Percentiles rank a stretch among this genome's conserved stretches.
These are phyloP conservation scores for Berberis vulgaris DNA, from an alignment of 164 flowering plant genomes.

Conservation along the genomic window DNA sequence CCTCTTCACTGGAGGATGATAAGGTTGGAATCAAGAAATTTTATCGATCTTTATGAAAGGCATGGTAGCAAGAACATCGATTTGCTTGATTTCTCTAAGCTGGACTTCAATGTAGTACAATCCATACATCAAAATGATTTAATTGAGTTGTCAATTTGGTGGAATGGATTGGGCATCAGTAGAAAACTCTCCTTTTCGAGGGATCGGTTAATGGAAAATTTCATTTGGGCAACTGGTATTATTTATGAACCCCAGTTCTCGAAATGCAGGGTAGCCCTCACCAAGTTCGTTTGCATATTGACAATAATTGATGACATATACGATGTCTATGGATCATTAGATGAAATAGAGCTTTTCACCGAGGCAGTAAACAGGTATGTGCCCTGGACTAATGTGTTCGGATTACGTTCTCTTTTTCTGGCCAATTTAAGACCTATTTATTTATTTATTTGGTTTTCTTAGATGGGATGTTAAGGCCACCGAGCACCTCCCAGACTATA, in stretches of 20 bases:
- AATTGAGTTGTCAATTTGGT: slow-evolving; percentile 21
- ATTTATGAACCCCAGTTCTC: slow-evolving; percentile 9
- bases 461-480: slow-evolving; percentile 27
- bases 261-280: slow-evolving; percentile 11
- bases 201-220: slow-evolving; percentile 25
- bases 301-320: slow-evolving; percentile 22
- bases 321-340: slow-evolving; percentile 25
- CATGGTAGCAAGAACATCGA: neutral
- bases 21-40: slow-evolving; percentile 15
- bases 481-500: slow-evolving; percentile 21
- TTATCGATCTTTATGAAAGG: slow-evolving; percentile 11
- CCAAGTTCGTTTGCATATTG: slow-evolving; percentile 14
- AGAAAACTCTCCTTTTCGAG: slow-evolving; percentile 16
- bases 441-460: neutral
- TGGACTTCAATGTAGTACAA: slow-evolving; percentile 26
- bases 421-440: neutral
- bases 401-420: neutral
- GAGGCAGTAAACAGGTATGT: slow-evolving; percentile 18
- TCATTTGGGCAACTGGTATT: slow-evolving; percentile 22
- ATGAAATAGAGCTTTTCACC: slow-evolving; percentile 23
- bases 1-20: slow-evolving; percentile 22
- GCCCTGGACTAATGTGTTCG: neutral
- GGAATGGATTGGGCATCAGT: slow-evolving; percentile 13
- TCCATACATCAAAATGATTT: slow-evolving; percentile 17
- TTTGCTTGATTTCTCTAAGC: slow-evolving; percentile 21